Evolutionary conservation across 2,329 filamentous ascomycete species (phyloP).

Genomic region (Verticillium dahliae): DNA sequence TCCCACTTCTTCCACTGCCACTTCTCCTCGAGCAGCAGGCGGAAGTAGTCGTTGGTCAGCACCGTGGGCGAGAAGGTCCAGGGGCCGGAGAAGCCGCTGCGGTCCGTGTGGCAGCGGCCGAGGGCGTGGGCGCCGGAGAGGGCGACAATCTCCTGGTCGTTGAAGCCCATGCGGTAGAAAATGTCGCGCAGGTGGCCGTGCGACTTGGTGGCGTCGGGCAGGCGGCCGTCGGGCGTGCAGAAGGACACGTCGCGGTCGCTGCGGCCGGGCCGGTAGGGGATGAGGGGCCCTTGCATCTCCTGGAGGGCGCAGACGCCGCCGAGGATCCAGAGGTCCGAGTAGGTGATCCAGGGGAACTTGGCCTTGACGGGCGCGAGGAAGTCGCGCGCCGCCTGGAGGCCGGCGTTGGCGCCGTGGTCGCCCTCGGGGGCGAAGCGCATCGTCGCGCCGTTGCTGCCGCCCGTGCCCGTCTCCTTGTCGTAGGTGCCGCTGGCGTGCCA

Average conservation of each 20-base stretch:
- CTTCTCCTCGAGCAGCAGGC: slow-evolving; percentile 81
- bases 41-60: slow-evolving; percentile 92
- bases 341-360: slow-evolving; percentile 90
- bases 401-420: slow-evolving; percentile 90
- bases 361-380: slow-evolving; percentile 90
- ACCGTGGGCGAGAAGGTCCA: slow-evolving; percentile 91
- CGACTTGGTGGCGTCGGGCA: slow-evolving; percentile 71
- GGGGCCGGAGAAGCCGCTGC: slow-evolving; percentile 80
- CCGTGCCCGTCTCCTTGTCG: slow-evolving; percentile 80
- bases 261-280: slow-evolving; percentile 87
- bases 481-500: slow-evolving; percentile 95
- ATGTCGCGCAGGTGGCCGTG: slow-evolving; percentile 80
- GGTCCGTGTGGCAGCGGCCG: slow-evolving; percentile 83
- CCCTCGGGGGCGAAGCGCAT: slow-evolving; percentile 92
- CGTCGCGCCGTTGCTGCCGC: slow-evolving; percentile 91
- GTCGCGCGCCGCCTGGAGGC: slow-evolving; percentile 76
- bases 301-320: slow-evolving; percentile 80
- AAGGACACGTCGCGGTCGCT: slow-evolving; percentile 69
- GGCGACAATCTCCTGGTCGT: slow-evolving; percentile 94
- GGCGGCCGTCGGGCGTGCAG: slow-evolving; percentile 90
- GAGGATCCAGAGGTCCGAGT: slow-evolving; percentile 96
- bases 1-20: slow-evolving; percentile 91
- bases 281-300: slow-evolving; percentile 84
- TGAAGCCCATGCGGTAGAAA: slow-evolving; percentile 96
- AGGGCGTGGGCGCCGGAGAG: slow-evolving; percentile 80